Conservation (phyloP, 306 rosid species). For the Vigna reflexopilosa region DNA sequence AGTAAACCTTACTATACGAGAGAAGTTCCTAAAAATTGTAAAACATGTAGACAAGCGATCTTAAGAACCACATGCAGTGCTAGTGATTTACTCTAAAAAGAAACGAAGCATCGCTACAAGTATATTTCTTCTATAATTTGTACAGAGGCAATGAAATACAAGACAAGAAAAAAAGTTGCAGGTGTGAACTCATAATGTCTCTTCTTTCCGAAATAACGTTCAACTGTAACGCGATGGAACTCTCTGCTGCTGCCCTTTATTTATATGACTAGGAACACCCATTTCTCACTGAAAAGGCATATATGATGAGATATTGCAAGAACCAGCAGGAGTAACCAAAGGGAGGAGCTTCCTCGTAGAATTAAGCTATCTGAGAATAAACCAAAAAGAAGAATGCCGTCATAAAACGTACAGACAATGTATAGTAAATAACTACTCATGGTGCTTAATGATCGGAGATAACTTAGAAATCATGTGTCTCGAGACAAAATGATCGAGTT, state of each 20-base stretch:
- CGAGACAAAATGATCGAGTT: background rate
- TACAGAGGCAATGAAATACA: background rate
- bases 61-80: no score
- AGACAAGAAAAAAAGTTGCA: background rate
- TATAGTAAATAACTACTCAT: no score
- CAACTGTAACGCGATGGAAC: background rate
- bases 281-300: background rate
- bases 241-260: slow-evolving; percentile 11
- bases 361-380: slow-evolving; percentile 50
- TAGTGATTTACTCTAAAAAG: no score
- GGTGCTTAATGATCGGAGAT: no score
- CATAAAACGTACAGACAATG: no score
- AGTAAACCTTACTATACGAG: background rate
- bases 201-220: background rate
- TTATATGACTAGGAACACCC: slow-evolving; percentile 8
- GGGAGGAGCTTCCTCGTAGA: slow-evolving; percentile 36
- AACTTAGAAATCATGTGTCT: background rate
- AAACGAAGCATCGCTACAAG: no score
- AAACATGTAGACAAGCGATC: no score
- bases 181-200: background rate
- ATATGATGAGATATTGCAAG: slow-evolving; percentile 9
- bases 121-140: background rate
- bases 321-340: slow-evolving; percentile 40
- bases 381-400: background rate
- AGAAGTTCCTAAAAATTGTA: background rate